These are phyloP conservation scores for Cytospora piceicola DNA, from an alignment of 2,329 filamentous ascomycete genomes.

Conservation along the genomic window DNA sequence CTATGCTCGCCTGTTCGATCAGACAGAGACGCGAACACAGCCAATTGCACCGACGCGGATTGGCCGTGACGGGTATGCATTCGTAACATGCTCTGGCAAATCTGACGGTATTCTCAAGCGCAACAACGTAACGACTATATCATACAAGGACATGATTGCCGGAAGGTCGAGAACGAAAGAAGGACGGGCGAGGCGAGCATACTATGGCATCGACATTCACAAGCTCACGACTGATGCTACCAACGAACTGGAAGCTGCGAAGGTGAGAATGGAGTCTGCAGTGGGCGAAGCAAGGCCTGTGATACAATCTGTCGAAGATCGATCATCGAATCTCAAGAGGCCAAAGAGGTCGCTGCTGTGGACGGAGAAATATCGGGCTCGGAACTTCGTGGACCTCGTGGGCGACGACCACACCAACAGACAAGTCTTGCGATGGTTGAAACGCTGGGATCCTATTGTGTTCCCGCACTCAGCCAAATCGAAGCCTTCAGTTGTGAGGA, in stretches of 20 bases:
- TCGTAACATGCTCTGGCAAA: constrained; percentile 62
- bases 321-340: constrained; percentile 41
- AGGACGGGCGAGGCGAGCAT: constrained; percentile 72
- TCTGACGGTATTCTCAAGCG: constrained; percentile 60
- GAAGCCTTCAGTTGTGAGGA: constrained; percentile 50
- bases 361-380: constrained; percentile 97
- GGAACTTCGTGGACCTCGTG: constrained; percentile 88
- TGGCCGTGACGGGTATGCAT: constrained; percentile 42
- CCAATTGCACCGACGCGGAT: constrained; percentile 32
- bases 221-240: constrained; percentile 73
- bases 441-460: constrained; percentile 89
- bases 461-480: constrained; percentile 76
- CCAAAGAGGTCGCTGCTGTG: constrained; percentile 69
- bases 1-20: constrained; percentile 33
- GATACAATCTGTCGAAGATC: constrained; percentile 49
- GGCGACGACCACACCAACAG: constrained; percentile 95
- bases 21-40: constrained; percentile 31
- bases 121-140: constrained; percentile 47
- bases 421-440: constrained; percentile 88
- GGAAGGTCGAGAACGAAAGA: constrained; percentile 68
- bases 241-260: constrained; percentile 55
- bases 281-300: constrained; percentile 40
- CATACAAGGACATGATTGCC: constrained; percentile 71
- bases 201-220: constrained; percentile 94
- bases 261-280: constrained; percentile 35